Base-by-base conservation (phyloP, 2,329 filamentous ascomycete species). In the Monosporascus sp. region DNA sequence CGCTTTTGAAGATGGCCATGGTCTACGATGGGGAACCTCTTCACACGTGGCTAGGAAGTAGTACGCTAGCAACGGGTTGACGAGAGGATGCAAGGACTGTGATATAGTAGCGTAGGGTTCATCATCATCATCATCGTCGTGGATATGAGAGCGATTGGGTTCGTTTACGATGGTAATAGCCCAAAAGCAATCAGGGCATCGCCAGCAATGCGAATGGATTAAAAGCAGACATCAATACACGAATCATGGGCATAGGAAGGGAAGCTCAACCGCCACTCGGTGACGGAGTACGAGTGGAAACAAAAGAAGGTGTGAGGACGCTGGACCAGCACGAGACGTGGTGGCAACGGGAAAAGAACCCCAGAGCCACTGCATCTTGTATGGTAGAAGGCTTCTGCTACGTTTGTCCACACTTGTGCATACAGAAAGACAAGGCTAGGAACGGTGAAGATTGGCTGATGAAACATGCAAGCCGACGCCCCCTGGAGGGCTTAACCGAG, bases 1-100 rank as follows among this genome's bases (percentile, higher is more conserved):
- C 60, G 50, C 73, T 68, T 64, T 76, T 80, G 71, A 79, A 81
- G 44, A 79, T 63, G 48, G 68, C 67, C 70, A 75, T 76, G 53
- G 53, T 61, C 57, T 40, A 44, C 22, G 9, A 20, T 11, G 3
- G 54, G 47, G 48, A 45, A 48, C 50, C 52, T 53, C 37, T 49
- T 51, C 55, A 54, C 46, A 49, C 51, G 41, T 44, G 16, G 34
- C 52, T 56, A 56, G 27, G 27, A 50, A 44, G 49, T 56, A 53
- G 56, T 59, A 60, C 56, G 57, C 50, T 56, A 54, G 49, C 55
- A 59, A 49, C 50, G 61, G 57, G 54, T 58, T 57, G 58, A 55
- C 52, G 54, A 56, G 50, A 51, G 51, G 49, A 56, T 46, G 58
- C 53, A 51, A 51, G 53, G 58, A 47, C 27, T 37, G 34, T 56